phyloP scores from a whole-genome alignment of 2,329 filamentous ascomycete species.

The Penicillium sp. region DNA sequence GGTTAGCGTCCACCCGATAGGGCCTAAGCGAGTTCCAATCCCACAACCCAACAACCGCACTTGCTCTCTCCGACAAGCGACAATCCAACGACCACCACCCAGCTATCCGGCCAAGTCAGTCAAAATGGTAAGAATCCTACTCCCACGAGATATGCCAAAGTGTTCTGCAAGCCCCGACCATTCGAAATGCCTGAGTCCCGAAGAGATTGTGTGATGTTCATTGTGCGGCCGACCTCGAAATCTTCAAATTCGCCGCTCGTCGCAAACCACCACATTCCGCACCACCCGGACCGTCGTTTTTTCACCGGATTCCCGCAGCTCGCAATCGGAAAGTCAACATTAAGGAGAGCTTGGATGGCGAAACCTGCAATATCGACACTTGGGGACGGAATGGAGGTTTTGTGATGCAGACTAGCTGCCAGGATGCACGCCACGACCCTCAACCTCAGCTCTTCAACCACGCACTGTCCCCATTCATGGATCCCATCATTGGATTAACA shows the following conservation, averaged over 20 bases:
- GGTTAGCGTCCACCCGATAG: conserved; percentile 35
- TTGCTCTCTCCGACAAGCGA: conserved; percentile 39
- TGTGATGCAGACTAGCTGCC: not conserved
- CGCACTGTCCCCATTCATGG: not conserved
- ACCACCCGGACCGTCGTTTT: not conserved
- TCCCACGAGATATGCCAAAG: conserved; percentile 17
- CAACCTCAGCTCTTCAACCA: not conserved
- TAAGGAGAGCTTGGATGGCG: not conserved
- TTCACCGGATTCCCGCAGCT: not conserved
- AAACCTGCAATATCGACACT: not conserved
- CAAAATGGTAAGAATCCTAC: conserved; percentile 45
- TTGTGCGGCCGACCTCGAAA: conserved; percentile 22
- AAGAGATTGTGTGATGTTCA: conserved; percentile 14
- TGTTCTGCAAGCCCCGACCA: conserved; percentile 24
- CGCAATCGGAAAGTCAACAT: not conserved
- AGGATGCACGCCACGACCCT: not conserved
- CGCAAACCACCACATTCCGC: conserved; percentile 4
- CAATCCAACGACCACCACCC: conserved; percentile 42
- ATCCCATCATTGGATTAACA: not conserved
- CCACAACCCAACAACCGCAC: conserved; percentile 41
- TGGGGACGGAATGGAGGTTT: not conserved
- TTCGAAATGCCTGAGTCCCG: conserved; percentile 21
- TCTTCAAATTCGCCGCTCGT: conserved; percentile 16
- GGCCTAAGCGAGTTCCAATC: conserved; percentile 47
- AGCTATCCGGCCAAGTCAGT: conserved; percentile 46